Evolutionary conservation across 23 red algal species (phyloP).

Genomic region (Agarophyton chilense): DNA sequence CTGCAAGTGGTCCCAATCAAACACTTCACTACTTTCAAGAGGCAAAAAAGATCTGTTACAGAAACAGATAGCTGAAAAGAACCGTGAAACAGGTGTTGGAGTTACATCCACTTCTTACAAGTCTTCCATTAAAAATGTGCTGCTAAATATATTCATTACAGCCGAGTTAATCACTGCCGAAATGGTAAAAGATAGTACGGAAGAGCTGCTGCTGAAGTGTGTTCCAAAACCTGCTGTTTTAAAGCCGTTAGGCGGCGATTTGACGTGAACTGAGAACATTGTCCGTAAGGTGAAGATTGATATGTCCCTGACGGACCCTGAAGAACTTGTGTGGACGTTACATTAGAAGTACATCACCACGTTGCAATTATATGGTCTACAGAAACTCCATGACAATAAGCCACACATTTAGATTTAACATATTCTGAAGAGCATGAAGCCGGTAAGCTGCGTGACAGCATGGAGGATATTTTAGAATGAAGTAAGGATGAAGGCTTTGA

Average conservation of each 20-base stretch:
- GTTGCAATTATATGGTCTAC: not conserved
- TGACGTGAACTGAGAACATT: not conserved
- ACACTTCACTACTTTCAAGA: conserved; percentile 38
- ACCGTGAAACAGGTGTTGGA: conserved; percentile 9
- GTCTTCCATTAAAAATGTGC: conserved; percentile 38
- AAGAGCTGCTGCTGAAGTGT: conserved; percentile 36
- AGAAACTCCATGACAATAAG: conserved; percentile 1
- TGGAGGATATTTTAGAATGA: conserved; percentile 30
- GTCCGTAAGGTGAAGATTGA: conserved; percentile 30
- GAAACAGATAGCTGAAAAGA: conserved; percentile 56
- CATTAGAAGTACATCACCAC: too few relatives aligned
- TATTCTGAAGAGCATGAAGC: conserved; percentile 20
- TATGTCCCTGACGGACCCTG: conserved; percentile 1
- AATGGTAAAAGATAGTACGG: conserved; percentile 1
- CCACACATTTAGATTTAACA: conserved; percentile 35
- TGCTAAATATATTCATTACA: conserved; percentile 19
- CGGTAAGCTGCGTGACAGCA: not conserved
- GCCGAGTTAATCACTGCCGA: conserved; percentile 13
- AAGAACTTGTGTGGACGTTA: conserved; percentile 46
- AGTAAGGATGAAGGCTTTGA: conserved; percentile 43
- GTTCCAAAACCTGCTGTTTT: not conserved
- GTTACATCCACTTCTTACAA: conserved; percentile 27
- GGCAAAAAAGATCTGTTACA: conserved; percentile 31
- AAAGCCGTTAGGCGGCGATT: not conserved
- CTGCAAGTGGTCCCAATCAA: conserved; percentile 14